Conservation (phyloP, 1,284 basidiomycete species). For the Trichosporon coremiiforme region DNA sequence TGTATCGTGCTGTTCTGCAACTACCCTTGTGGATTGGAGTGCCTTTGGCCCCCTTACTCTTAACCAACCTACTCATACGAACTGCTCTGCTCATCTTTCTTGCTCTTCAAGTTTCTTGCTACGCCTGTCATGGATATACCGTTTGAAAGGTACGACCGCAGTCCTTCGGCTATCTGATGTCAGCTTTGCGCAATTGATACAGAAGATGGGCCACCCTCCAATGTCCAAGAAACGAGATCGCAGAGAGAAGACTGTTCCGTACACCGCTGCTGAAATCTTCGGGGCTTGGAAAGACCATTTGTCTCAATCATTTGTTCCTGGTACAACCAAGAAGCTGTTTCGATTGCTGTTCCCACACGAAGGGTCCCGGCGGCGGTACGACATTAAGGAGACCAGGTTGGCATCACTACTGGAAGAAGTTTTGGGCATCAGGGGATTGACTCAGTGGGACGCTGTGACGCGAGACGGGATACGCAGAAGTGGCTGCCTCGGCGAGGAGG, state of each 20-base stretch:
- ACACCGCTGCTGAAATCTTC: conserved; percentile 41
- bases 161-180: background rate
- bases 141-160: conserved; percentile 13
- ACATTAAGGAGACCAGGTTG: conserved; percentile 71
- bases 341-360: conserved; percentile 79
- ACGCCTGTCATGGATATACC: conserved; percentile 14
- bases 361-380: conserved; percentile 69
- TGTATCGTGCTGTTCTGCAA: background rate
- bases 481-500: conserved; percentile 71
- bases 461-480: conserved; percentile 51
- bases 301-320: conserved; percentile 33
- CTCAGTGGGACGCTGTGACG: conserved; percentile 59
- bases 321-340: conserved; percentile 60
- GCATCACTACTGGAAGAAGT: conserved; percentile 62
- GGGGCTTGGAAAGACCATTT: conserved; percentile 46
- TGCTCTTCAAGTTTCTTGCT: background rate
- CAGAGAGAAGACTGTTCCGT: background rate
- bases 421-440: conserved; percentile 59
- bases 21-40: background rate
- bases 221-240: conserved; percentile 22
- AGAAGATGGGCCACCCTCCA: conserved; percentile 46
- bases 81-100: background rate
- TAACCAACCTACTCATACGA: background rate
- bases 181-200: conserved; percentile 45
- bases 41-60: background rate